A percentile compares a stretch with the other conserved stretches of the same genome.
Evolutionary conservation across 2,329 filamentous ascomycete genomes (phyloP).

Genomic region (Scedosporium aurantiacum): DNA sequence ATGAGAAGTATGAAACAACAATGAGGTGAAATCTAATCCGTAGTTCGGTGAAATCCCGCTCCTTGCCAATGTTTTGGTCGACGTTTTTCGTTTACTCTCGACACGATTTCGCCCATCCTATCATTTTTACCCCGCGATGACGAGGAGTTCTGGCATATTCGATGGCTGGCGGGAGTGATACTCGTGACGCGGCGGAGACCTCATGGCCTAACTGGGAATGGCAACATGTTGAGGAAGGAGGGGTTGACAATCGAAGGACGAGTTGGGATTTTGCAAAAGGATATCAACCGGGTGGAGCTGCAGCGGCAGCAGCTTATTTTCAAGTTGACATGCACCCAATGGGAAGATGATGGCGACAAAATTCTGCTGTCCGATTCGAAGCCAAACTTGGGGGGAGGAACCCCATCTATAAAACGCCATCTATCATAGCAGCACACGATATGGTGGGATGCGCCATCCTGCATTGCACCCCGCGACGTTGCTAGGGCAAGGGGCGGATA

Average conservation of each 20-base stretch:
- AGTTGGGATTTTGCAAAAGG: background rate
- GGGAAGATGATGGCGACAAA: background rate
- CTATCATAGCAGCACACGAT: background rate
- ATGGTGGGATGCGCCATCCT: background rate
- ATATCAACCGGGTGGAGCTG: background rate
- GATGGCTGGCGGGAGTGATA: too few species aligned
- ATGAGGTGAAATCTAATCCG: background rate
- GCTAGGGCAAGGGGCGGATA: slow-evolving; percentile 3
- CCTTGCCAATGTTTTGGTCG: background rate
- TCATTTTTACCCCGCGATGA: too few species aligned
- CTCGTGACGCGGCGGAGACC: background rate
- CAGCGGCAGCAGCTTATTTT: background rate
- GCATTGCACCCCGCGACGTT: slow-evolving; percentile 1
- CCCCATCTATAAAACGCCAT: background rate
- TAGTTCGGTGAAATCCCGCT: background rate
- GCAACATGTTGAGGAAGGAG: background rate
- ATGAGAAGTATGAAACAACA: background rate
- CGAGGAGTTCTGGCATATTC: too few species aligned
- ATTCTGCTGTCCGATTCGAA: background rate
- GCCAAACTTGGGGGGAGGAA: background rate
- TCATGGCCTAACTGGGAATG: background rate
- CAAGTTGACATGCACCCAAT: background rate
- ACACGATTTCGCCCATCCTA: too few species aligned
- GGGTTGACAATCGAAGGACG: background rate
- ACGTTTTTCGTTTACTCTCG: background rate